Evolutionary conservation across 1,284 basidiomycete genomes (phyloP).

Genomic region (Naganishia sp.): DNA sequence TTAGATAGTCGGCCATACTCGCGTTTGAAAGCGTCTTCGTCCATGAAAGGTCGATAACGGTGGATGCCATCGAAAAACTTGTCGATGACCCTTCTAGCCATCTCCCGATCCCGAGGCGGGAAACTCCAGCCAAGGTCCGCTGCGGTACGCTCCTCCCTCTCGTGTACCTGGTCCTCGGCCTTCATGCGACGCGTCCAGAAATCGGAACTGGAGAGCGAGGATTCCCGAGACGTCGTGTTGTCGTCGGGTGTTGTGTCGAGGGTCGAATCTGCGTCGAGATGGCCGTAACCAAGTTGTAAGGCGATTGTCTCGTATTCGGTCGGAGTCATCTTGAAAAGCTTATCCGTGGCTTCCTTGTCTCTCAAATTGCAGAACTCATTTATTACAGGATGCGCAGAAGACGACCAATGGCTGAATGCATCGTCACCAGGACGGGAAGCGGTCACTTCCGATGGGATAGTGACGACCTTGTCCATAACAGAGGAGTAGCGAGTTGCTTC

Average conservation of each 20-base stretch:
- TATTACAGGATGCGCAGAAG: conserved; percentile 11
- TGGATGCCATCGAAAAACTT: conserved; percentile 17
- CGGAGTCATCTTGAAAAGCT: not conserved
- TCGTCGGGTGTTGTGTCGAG: no score
- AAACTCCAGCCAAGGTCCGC: not conserved
- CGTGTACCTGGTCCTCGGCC: not conserved
- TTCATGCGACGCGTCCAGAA: conserved; percentile 14
- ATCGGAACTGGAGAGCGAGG: not conserved
- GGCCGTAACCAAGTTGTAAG: conserved; percentile 13
- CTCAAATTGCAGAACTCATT: not conserved
- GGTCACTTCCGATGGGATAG: no score
- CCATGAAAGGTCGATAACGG: conserved; percentile 5
- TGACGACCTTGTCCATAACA: no score
- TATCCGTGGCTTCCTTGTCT: not conserved
- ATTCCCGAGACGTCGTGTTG: not conserved
- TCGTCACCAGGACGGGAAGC: no score
- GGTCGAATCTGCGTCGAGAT: not conserved
- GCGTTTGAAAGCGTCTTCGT: conserved; percentile 7
- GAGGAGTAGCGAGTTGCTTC: no score
- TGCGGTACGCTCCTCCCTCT: conserved; percentile 4
- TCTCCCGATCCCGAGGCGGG: conserved; percentile 14
- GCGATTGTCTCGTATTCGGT: conserved; percentile 3
- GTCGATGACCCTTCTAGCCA: conserved; percentile 24
- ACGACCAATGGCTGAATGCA: not conserved
- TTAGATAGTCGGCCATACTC: conserved; percentile 17